A percentile compares a stretch with the other conserved stretches of the same genome.
Conservation (phyloP, 805 yeast species). For the Brettanomyces nanus region DNA sequence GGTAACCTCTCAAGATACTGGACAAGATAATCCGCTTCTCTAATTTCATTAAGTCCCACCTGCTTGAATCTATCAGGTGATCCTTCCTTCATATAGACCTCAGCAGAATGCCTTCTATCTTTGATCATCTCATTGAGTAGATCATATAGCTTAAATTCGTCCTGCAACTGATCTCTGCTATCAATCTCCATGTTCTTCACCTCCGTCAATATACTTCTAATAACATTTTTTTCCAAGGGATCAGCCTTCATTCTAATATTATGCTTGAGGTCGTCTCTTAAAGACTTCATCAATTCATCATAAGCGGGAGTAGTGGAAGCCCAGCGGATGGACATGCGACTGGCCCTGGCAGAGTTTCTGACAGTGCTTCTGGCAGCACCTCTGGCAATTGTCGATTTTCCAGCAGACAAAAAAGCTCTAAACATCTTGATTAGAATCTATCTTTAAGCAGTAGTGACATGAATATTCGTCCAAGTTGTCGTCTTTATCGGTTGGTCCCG, state of each 20-base stretch:
- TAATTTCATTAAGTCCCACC: conserved; percentile 29
- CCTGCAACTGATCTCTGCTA: conserved; percentile 19
- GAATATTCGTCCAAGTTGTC: no score
- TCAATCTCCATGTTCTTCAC: conserved; percentile 32
- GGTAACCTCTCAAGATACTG: conserved; percentile 28
- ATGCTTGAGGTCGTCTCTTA: conserved; percentile 27
- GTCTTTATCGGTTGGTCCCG: no score
- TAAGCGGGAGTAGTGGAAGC: conserved; percentile 14
- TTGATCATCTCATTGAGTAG: conserved; percentile 30
- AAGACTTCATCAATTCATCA: conserved; percentile 17
- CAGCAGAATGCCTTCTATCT: conserved; percentile 32
- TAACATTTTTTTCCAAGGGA: conserved; percentile 30
- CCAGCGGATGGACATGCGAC: not conserved
- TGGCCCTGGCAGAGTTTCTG: not conserved
- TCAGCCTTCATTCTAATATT: conserved; percentile 28
- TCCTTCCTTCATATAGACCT: conserved; percentile 29
- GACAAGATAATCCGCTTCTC: conserved; percentile 29
- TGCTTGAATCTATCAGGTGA: conserved; percentile 34
- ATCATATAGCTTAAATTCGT: conserved; percentile 27
- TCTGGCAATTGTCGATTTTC: no score
- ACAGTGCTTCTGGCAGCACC: no score
- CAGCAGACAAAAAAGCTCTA: no score
- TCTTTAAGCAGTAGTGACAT: no score
- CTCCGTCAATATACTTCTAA: conserved; percentile 31
- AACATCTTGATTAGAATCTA: no score